Percentiles rank a stretch among this genome's conserved stretches.
Conservation (phyloP, 2,329 filamentous ascomycete genomes). For the Reticulascus tulasneorum region DNA sequence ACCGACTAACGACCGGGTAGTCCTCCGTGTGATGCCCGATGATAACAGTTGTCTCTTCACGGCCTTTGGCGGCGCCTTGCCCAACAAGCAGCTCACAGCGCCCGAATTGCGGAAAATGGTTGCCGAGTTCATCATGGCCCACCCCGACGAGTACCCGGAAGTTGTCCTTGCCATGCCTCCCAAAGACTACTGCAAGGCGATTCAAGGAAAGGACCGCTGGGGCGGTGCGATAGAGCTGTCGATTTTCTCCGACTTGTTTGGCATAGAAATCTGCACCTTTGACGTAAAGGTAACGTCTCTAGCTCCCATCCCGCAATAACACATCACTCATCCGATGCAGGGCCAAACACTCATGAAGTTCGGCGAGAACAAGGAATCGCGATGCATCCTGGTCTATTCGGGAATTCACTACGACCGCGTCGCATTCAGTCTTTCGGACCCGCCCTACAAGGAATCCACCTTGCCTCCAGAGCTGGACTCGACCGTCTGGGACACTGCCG, state of each 20-base stretch:
- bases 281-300: too few species aligned
- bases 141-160: slow-evolving; percentile 69
- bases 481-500: slow-evolving; percentile 48
- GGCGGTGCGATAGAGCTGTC: slow-evolving; percentile 87
- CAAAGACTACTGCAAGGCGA: slow-evolving; percentile 75
- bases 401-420: slow-evolving; percentile 94
- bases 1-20: slow-evolving; percentile 43
- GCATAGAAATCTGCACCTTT: slow-evolving; percentile 79
- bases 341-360: slow-evolving; percentile 50
- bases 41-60: slow-evolving; percentile 95
- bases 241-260: slow-evolving; percentile 80
- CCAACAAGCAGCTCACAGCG: slow-evolving; percentile 43
- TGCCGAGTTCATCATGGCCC: slow-evolving; percentile 70
- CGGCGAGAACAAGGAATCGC: slow-evolving; percentile 66
- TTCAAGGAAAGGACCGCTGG: slow-evolving; percentile 78
- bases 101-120: slow-evolving; percentile 68
- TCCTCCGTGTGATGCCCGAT: slow-evolving; percentile 91
- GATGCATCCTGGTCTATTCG: slow-evolving; percentile 82
- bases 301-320: too few species aligned
- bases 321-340: too few species aligned
- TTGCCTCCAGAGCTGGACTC: slow-evolving; percentile 72
- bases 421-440: slow-evolving; percentile 64
- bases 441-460: slow-evolving; percentile 50
- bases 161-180: slow-evolving; percentile 72
- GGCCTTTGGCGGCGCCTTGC: slow-evolving; percentile 77